These are phyloP conservation scores for Quercus lobata DNA, from an alignment of 331 rosid species.

Conservation along the genomic window DNA sequence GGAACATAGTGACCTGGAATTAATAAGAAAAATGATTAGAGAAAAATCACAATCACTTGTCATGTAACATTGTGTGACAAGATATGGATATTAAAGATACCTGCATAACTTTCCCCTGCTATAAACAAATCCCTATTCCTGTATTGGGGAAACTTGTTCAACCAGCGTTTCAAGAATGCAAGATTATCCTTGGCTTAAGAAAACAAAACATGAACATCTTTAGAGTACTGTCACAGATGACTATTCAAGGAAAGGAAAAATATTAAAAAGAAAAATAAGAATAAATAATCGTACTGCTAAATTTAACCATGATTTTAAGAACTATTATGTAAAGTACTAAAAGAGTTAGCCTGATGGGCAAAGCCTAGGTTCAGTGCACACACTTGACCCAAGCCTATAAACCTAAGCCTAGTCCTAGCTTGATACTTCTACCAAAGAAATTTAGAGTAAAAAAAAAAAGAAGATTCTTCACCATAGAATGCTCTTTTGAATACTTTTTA, in stretches of 20 bases:
- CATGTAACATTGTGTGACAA: no score
- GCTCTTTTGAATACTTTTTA: conserved; percentile 40
- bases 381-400: no score
- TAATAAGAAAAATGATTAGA: background rate
- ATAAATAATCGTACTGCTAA: no score
- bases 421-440: no score
- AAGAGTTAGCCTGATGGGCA: conserved; percentile 10
- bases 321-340: conserved; percentile 30
- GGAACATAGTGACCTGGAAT: conserved; percentile 83
- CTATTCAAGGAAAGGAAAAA: background rate
- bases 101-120: conserved; percentile 94
- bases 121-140: conserved; percentile 53
- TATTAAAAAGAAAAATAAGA: no score
- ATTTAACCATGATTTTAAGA: conserved; percentile 12
- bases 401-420: no score
- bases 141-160: conserved; percentile 56
- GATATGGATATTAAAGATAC: conserved; percentile 22
- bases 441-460: no score
- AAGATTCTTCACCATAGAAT: conserved; percentile 24
- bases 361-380: no score
- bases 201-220: conserved; percentile 16
- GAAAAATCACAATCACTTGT: conserved; percentile 1
- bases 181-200: conserved; percentile 80
- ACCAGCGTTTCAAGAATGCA: conserved; percentile 78
- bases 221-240: conserved; percentile 18